Percentiles rank a stretch among this genome's conserved stretches.
phyloP scores from a whole-genome alignment of 179 eudicot genomes.

The Nepenthes alata region DNA sequence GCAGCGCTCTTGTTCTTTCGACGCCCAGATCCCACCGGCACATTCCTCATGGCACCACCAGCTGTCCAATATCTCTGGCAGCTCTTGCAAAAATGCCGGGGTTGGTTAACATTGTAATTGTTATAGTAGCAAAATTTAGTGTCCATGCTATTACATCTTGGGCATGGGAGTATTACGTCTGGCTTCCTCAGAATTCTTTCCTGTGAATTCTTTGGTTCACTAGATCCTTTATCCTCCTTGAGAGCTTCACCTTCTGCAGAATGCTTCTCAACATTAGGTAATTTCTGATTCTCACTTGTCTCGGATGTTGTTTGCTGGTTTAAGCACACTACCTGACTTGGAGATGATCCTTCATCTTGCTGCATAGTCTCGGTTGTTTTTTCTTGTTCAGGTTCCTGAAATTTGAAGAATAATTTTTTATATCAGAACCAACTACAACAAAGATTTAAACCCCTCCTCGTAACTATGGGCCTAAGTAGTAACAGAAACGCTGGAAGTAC shows the following conservation, averaged over 20 bases:
- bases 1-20: constrained; percentile 66
- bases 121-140: constrained; percentile 83
- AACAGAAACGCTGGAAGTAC: too few species aligned
- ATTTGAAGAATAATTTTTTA: constrained; percentile 3
- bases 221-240: constrained; percentile 21
- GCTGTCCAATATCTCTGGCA: constrained; percentile 92
- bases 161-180: constrained; percentile 77
- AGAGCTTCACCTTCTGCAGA: constrained; percentile 15
- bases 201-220: constrained; percentile 19
- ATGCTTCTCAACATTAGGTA: constrained; percentile 28
- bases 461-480: background rate
- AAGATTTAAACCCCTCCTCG: background rate
- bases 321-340: constrained; percentile 11
- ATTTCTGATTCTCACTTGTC: constrained; percentile 22
- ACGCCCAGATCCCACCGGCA: constrained; percentile 77
- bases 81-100: constrained; percentile 79
- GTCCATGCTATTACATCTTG: constrained; percentile 85
- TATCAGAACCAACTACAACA: background rate
- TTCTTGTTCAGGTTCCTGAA: constrained; percentile 32
- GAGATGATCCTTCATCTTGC: constrained; percentile 11
- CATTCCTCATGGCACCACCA: constrained; percentile 85
- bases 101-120: constrained; percentile 76
- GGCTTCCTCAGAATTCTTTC: constrained; percentile 61
- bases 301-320: constrained; percentile 14
- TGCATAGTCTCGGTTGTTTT: constrained; percentile 19